A percentile compares a stretch with the other conserved stretches of the same genome.
Conservation (phyloP, 129 eudicot species). For the Ambrosia artemisiifolia region DNA sequence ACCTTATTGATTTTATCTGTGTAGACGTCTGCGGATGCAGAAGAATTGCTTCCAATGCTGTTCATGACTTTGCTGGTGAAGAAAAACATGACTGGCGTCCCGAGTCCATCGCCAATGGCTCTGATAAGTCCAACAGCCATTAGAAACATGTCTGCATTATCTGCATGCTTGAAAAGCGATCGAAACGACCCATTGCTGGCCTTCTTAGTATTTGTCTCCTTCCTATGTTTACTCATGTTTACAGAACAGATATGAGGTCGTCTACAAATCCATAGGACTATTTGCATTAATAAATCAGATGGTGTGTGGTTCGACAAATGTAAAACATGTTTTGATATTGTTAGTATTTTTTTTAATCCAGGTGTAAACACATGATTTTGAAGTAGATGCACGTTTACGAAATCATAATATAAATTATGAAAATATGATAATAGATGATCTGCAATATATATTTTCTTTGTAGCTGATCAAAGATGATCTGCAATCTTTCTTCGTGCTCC, state of each 20-base stretch:
- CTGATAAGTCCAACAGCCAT: constrained; percentile 67
- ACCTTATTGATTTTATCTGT: constrained; percentile 50
- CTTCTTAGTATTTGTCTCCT: background rate
- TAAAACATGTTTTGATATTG: background rate
- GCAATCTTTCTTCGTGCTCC: too few relatives aligned
- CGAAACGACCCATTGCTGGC: constrained; percentile 38
- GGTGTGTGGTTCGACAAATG: background rate
- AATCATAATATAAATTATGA: too few relatives aligned
- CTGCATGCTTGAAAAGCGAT: constrained; percentile 81
- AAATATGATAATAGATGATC: too few relatives aligned
- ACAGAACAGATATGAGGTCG: background rate
- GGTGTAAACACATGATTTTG: background rate
- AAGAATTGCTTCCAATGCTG: constrained; percentile 44
- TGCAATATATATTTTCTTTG: too few relatives aligned
- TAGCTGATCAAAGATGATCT: too few relatives aligned
- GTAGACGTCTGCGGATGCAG: constrained; percentile 18
- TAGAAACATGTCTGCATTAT: constrained; percentile 41
- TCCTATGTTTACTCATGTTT: constrained; percentile 14
- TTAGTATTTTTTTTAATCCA: background rate
- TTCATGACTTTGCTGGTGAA: background rate
- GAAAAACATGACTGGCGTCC: constrained; percentile 45
- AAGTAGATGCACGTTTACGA: too few relatives aligned
- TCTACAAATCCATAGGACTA: background rate
- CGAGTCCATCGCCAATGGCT: constrained; percentile 60
- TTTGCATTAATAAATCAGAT: background rate